Base-by-base conservation (phyloP, 2,329 filamentous ascomycete genomes). In the Niveomyces coronatus region DNA sequence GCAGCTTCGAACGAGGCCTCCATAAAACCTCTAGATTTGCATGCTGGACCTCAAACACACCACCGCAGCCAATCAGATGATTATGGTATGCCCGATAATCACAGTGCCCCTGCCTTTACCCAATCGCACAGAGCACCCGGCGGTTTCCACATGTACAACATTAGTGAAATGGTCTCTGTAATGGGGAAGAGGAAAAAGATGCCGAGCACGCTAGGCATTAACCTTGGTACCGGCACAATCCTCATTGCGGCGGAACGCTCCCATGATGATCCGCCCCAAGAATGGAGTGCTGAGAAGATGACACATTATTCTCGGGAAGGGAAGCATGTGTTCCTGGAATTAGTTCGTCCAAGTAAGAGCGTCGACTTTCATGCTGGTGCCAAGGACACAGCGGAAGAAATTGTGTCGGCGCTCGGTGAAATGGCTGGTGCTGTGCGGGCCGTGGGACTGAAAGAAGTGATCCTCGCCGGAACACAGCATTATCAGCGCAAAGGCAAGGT, bases 131-230 rank as follows among this genome's bases (percentile, higher is more conserved):
- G 58, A 20, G 79, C 81, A 2, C 84, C 85, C 5, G 84, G 85
- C 14, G 85, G 85, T 2, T 96, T 88, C 54, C 88, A 93, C 54
- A 70, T 96, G 58, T 96, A 95, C 63, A 95, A 94, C 51, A 88
- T 96, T 51, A 94, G 88, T 55, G 89, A 96, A 62, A 94, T 94
- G 83, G 77, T 94, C 4, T 89, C 87, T n/a, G 78, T 91, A 31
- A 88, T 94, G 77, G 89, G 89, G 40, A 94, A 94, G 66, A 82
- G 85, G 53, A 94, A 94, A 68, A 96, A 96, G 65, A 91, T 95
- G 85, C 87, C 89, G 1, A 94, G 87, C n/a, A 94, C 85, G 0
- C 62, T 96, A 26, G 89, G 89, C n/a, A 82, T 96, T 53, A 95
- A 96, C 55, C 69, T 91, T 40, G 79, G 82, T 33, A 93, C 85